Evolutionary conservation across 768 basidiomycete species (phyloP), one percentile per base, ranked within the genome.

Genomic region (Pisolithus microcarpus): DNA sequence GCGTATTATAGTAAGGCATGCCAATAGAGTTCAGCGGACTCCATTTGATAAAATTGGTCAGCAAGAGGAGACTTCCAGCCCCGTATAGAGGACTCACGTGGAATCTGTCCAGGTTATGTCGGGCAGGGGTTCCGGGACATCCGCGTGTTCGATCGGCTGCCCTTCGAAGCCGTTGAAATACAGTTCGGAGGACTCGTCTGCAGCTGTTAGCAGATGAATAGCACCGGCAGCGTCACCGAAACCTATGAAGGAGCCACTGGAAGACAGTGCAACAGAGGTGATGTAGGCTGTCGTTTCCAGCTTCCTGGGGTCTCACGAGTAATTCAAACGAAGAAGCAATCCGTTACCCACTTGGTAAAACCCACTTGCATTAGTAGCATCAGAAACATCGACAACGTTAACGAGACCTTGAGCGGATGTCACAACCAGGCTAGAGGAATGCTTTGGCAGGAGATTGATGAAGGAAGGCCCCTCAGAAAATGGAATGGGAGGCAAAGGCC

Each of bases 111-210:
- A 97, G n/a, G 80, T 70, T 42, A 94, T 81, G 18, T 83, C 72
- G 2, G 85, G 83, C 2, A 82, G 65, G 4, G 80, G 75, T 21
- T 84, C 84, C 0, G 85, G 78, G 8, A 77, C 65, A 64, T 93
- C 88, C 1, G 88, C 83, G 84, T 91, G 88, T 57, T 94, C 91
- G 40, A 87, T 71, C 11, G 89, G 81, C 56, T 89, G 81, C 1
- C 91, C 91, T 52, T 91, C 85, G 59, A 85, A 95, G 0, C 94
- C 92, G 58, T 95, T 95, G 67, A 95, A 86, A 3, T 91, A 87
- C 28, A 71, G 59, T 1, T 79, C 69, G 16, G 68, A 71, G 1
- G 74, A 75, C 3, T 75, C 78, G 46, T 84, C 82, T 38, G 85
- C 79, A 48, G 88, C 86, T 45, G 86, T 81, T 60, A 92, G 71